Base-by-base conservation (phyloP, 208 protist genomes). In the Leishmania amazonensis region DNA sequence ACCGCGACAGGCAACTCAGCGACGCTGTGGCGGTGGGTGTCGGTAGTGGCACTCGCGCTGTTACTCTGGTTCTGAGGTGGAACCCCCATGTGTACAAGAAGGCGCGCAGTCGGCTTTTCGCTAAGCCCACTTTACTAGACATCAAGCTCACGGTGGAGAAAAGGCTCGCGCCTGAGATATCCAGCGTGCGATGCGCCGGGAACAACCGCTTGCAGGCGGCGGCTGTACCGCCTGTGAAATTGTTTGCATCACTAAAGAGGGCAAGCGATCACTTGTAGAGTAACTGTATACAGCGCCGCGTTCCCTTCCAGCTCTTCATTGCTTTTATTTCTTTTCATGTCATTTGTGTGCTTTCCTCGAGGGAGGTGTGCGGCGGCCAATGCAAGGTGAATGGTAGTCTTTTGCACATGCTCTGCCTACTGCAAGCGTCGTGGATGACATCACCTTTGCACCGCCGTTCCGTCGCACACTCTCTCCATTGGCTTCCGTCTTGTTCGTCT, bases 41-140 rank as follows among this genome's bases (percentile, higher is more conserved):
- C n/a, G 42, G 31, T 79, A 76, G n/a, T 80, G 15, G 64, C 38
- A 40, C 73, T 84, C 49, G 1, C 4, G 51, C 11, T 40, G 13
- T 28, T 42, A n/a, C 73, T 76, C 47, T 40, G 24, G 8, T 6
- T 75, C 4, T 75, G 28, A 58, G 47, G 71, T 40, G 11, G 28
- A 15, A 21, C 28, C n/a, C 31, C 47, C 21, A 35, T n/a, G 74
- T 21, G 19, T 13, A 45, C 6, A 11, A 60, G 5, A 65, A 77
- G 35, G 15, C 7, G n/a, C 4, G 51, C 31, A 31, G 9, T n/a
- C 21, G 21, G 19, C 3, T 21, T 47, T 17, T 19, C 8, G 15
- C 40, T 5, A n/a, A 35, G 5, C 0, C 65, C 9, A 1, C 15
- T 24, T 45, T 19, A 24, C 3, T 42, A 49, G 38, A 49, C 15